Evolutionary conservation across 2,329 filamentous ascomycete genomes (phyloP).

Genomic region (Neofusicoccum parvum): DNA sequence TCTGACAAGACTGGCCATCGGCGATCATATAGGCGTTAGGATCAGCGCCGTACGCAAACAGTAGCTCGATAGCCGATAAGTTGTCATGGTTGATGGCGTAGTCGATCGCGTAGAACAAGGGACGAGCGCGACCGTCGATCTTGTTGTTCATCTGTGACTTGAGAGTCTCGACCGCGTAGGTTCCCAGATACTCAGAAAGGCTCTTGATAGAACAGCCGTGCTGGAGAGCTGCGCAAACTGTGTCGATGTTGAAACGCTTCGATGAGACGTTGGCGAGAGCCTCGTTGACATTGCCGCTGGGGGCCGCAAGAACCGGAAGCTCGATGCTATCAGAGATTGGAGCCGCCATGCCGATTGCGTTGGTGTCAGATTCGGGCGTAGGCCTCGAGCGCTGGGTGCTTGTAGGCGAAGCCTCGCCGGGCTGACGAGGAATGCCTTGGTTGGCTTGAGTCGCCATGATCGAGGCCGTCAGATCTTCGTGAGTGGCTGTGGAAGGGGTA

Average conservation of each 20-base stretch:
- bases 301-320: background rate
- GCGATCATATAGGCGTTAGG: background rate
- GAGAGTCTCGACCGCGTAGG: background rate
- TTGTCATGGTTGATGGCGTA: background rate
- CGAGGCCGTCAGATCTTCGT: background rate
- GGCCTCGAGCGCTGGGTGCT: background rate
- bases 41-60: constrained; percentile 2
- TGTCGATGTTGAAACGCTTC: background rate
- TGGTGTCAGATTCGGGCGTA: background rate
- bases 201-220: background rate
- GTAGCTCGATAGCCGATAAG: background rate
- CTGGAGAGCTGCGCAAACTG: background rate
- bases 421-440: background rate
- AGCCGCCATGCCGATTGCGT: background rate
- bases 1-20: background rate
- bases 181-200: background rate
- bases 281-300: background rate
- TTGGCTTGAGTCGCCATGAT: background rate
- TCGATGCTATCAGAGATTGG: background rate
- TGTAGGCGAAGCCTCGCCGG: background rate
- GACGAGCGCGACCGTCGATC: background rate
- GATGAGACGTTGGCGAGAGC: background rate
- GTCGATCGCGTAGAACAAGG: constrained; percentile 6
- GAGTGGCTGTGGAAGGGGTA: background rate
- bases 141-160: background rate